Evolutionary conservation across 192 early-diverging fungal species (phyloP).

Genomic region (Spinellus fusiger): DNA sequence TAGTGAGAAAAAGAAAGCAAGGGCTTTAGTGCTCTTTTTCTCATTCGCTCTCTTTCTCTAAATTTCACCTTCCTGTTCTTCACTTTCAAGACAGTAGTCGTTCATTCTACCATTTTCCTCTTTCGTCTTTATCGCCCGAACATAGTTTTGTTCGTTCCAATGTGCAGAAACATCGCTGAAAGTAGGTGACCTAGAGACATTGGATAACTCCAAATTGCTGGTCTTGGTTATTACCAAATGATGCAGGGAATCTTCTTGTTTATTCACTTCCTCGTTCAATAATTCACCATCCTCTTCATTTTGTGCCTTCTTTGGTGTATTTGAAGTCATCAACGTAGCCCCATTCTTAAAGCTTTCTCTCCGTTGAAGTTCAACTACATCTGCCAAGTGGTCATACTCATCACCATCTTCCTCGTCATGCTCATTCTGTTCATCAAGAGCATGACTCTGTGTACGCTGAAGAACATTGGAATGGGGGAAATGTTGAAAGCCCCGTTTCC

Average conservation of each 20-base stretch:
- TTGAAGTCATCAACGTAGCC: not conserved
- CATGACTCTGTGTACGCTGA: constrained; percentile 10
- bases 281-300: constrained; percentile 19
- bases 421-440: not conserved
- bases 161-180: not conserved
- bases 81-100: constrained; percentile 6
- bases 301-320: constrained; percentile 1
- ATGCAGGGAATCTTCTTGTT: too few species aligned
- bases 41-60: not conserved
- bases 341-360: constrained; percentile 11
- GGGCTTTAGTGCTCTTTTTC: not conserved
- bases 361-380: constrained; percentile 17
- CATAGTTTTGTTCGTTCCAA: constrained; percentile 11
- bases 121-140: constrained; percentile 21
- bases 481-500: constrained; percentile 12
- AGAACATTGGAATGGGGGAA: constrained; percentile 2
- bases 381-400: constrained; percentile 18
- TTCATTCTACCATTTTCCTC: constrained; percentile 6
- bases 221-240: not conserved
- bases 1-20: not conserved
- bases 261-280: too few species aligned
- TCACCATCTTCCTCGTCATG: constrained; percentile 14
- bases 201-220: constrained; percentile 3
- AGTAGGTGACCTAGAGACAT: not conserved
- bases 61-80: constrained; percentile 24